Percentiles rank a stretch among this genome's conserved stretches.
These are phyloP conservation scores for Tetrahymena elliotti DNA, from an alignment of 73 alveolate species.

Conservation along the genomic window DNA sequence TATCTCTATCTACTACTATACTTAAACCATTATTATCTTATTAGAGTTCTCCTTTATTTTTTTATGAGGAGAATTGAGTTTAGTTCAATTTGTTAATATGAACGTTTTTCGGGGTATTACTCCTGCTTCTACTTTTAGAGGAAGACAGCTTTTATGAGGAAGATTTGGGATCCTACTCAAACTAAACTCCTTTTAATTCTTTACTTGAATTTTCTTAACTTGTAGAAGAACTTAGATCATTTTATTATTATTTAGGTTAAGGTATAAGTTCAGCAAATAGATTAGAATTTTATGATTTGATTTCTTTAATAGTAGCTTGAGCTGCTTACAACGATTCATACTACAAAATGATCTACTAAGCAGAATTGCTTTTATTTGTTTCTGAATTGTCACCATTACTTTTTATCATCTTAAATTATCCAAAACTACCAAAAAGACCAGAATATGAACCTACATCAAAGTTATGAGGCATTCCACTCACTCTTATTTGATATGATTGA, in stretches of 20 bases:
- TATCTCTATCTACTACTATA: neutral
- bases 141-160: neutral
- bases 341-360: neutral
- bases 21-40: neutral
- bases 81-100: neutral
- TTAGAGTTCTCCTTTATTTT: neutral
- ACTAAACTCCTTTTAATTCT: neutral
- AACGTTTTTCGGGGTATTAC: neutral
- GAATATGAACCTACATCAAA: neutral
- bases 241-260: neutral
- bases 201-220: neutral
- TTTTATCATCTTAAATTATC: neutral
- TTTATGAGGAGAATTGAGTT: neutral
- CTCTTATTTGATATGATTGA: neutral
- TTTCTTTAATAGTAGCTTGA: neutral
- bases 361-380: neutral
- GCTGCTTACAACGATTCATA: neutral
- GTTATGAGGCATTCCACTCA: neutral
- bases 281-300: neutral
- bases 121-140: neutral
- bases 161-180: neutral
- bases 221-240: neutral
- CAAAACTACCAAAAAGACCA: neutral
- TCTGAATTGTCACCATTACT: neutral
- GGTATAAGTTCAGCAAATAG: neutral